Evolutionary conservation across 2,329 filamentous ascomycete genomes (phyloP), one percentile per base, ranked within the genome.

Genomic region (Samsoniella hepiali): DNA sequence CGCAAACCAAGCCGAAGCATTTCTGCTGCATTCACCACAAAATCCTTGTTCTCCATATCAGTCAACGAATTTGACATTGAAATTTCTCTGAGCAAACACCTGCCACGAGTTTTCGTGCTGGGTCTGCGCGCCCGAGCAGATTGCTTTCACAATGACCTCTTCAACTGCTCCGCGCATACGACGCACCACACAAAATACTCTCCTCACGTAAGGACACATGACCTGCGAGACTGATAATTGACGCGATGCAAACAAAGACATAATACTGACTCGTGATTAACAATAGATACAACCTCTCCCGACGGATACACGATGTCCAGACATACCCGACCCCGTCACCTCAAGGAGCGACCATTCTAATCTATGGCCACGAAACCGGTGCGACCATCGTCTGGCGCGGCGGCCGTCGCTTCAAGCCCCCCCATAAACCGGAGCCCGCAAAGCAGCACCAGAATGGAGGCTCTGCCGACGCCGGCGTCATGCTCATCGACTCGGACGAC

Each of bases 341-440:
- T 1, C 87, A 89, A 69, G 86, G 86, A 42, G 86, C 87, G 7
- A 85, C 82, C 2, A 81, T 89, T 69, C 72, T 89, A 32, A 74
- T 89, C 51, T 88, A 88, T 68, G 86, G 84, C 53, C 86, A 88
- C 68, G 84, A 88, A 64, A 85, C 83, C 72, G 87, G 87, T 51
- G 74, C 88, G 49, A 85, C 82, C 3, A 69, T 89, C 44, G 73
- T 85, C 31, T 89, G 87, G 87, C 81, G 85, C 49, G 87, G 87
- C 53, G 86, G 86, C 11, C 80, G 80, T 58, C 78, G 79, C n/a
- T 83, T 89, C 68, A 88, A 86, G 70, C 65, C 77, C 1, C 66
- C 73, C 1, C 73, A 76, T 44, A 77, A 79, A 58, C 68, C 71
- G 10, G 57, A 62, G 17, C 65, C 68, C 1, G 67, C 68, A 9